Percentiles rank a stretch among this genome's conserved stretches.
These are phyloP conservation scores for Sugiyamaella castrensis DNA, from an alignment of 1,139 yeast species.

Conservation along the genomic window DNA sequence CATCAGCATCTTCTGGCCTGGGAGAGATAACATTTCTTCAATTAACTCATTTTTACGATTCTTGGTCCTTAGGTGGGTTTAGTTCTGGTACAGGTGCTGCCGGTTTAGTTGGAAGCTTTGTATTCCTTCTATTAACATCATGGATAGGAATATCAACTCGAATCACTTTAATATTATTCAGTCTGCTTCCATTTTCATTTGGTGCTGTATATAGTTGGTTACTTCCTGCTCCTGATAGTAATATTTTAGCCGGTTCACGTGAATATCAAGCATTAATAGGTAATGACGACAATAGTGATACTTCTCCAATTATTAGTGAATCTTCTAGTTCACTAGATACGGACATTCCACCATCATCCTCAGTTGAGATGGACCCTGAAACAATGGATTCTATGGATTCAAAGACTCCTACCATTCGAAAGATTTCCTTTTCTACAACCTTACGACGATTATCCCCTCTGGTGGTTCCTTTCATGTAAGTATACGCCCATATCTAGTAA, in stretches of 20 bases:
- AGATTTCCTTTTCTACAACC: constrained; percentile 30
- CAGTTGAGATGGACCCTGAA: no score
- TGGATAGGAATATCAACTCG: constrained; percentile 48
- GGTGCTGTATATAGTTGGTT: constrained; percentile 22
- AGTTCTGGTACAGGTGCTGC: constrained; percentile 97
- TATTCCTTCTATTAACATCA: constrained; percentile 54
- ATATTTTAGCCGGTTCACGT: background rate
- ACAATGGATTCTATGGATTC: no score
- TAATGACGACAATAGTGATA: background rate
- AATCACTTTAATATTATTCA: constrained; percentile 47
- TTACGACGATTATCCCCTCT: constrained; percentile 48
- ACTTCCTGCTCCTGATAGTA: constrained; percentile 20
- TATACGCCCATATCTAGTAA: constrained; percentile 2
- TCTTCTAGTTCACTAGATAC: no score
- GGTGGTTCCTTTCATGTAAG: constrained; percentile 60
- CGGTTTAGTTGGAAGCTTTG: constrained; percentile 75
- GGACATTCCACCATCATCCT: no score
- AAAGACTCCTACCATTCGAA: background rate
- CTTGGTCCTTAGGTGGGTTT: constrained; percentile 73
- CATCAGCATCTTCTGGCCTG: constrained; percentile 80
- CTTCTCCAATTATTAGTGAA: no score
- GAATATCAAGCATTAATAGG: constrained; percentile 1
- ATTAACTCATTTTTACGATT: constrained; percentile 61
- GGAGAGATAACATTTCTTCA: constrained; percentile 90
- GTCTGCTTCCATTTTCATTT: constrained; percentile 33